A percentile compares a stretch with the other conserved stretches of the same genome.
These are phyloP conservation scores for Ascodesmis nigricans DNA, from an alignment of 495 filamentous ascomycete genomes.

Conservation along the genomic window DNA sequence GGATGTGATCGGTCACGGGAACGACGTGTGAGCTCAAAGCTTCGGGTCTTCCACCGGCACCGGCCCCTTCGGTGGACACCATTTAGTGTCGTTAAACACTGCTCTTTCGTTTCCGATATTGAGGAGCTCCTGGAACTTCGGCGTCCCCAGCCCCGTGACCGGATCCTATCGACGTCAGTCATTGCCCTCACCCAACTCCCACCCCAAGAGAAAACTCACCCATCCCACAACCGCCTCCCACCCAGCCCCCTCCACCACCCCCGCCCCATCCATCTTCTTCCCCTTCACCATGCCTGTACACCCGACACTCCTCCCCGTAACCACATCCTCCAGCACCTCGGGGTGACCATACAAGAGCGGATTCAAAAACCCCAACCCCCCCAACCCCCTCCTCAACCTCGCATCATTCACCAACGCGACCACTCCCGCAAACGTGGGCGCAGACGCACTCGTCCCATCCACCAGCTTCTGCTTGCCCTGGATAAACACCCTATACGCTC, in stretches of 20 bases:
- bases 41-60: too few relatives aligned
- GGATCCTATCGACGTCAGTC: conserved; percentile 28
- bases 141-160: conserved; percentile 28
- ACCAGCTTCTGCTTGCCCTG: conserved; percentile 12
- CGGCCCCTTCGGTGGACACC: too few relatives aligned
- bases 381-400: conserved; percentile 28
- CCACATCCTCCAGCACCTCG: conserved; percentile 35
- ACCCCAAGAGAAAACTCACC: conserved; percentile 10
- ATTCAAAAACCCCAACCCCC: conserved; percentile 39
- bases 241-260: conserved; percentile 30
- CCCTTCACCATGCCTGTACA: conserved; percentile 27
- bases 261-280: conserved; percentile 8
- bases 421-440: conserved; percentile 32
- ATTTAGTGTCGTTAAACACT: too few relatives aligned
- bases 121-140: conserved; percentile 25
- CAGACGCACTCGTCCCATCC: conserved; percentile 23
- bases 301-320: conserved; percentile 31
- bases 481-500: not conserved
- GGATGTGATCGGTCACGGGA: too few relatives aligned
- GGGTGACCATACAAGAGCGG: conserved; percentile 36
- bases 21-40: too few relatives aligned
- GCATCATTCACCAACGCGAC: conserved; percentile 37
- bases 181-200: not conserved
- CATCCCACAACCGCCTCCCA: conserved; percentile 39
- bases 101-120: too few relatives aligned